phyloP scores from a whole-genome alignment of 257 asterid species.

The Nicotiana sylvestris region DNA sequence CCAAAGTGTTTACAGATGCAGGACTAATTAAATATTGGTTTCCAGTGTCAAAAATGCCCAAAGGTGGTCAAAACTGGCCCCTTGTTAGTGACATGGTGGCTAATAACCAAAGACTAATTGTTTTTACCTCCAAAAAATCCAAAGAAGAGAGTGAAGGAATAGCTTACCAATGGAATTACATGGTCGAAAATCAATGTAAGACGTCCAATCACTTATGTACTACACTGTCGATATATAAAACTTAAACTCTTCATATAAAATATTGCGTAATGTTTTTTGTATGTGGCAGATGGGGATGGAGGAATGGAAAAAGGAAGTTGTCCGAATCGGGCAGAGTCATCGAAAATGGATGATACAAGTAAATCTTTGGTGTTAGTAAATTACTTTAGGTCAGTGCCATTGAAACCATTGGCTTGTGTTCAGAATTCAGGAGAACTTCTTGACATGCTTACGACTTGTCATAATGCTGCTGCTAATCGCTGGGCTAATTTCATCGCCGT shows the following conservation, averaged over 20 bases:
- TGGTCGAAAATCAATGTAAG: slow-evolving; percentile 90
- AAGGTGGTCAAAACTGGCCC: slow-evolving; percentile 72
- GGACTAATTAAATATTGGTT: slow-evolving; percentile 76
- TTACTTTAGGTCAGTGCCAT: slow-evolving; percentile 54
- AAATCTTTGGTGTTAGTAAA: slow-evolving; percentile 67
- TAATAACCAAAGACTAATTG: slow-evolving; percentile 59
- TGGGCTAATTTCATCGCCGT: slow-evolving; percentile 84
- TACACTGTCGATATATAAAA: not conserved
- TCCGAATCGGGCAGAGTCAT: slow-evolving; percentile 61
- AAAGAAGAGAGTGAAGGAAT: slow-evolving; percentile 74
- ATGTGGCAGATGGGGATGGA: slow-evolving; percentile 61
- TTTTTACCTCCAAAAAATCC: slow-evolving; percentile 53
- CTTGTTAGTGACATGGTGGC: slow-evolving; percentile 65
- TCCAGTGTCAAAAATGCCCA: slow-evolving; percentile 71
- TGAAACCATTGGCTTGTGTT: slow-evolving; percentile 51
- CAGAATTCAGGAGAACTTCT: slow-evolving; percentile 57
- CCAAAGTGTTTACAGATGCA: slow-evolving; percentile 56
- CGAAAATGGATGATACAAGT: slow-evolving; percentile 48
- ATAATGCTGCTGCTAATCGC: slow-evolving; percentile 52
- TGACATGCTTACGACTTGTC: slow-evolving; percentile 59
- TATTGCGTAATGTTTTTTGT: no score
- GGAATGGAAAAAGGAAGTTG: slow-evolving; percentile 74
- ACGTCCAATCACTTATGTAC: no score
- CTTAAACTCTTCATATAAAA: not conserved
- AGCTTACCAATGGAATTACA: slow-evolving; percentile 92